These are phyloP conservation scores for Adansonia rubrostipa DNA, from an alignment of 441 rosid genomes.

Conservation along the genomic window DNA sequence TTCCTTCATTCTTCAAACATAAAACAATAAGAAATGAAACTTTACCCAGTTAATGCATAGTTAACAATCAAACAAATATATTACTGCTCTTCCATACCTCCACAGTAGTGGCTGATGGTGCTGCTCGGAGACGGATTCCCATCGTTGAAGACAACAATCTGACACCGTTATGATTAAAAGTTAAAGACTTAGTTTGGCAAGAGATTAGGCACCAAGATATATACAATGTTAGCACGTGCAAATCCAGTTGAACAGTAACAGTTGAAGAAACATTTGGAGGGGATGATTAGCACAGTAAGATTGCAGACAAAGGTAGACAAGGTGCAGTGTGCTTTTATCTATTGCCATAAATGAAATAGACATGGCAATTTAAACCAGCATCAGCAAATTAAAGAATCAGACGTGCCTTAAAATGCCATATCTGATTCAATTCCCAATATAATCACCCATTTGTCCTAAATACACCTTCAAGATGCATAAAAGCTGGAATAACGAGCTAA, in stretches of 20 bases:
- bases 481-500: background rate
- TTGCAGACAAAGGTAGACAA: conserved; percentile 2
- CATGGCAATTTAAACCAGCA: background rate
- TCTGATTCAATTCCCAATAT: background rate
- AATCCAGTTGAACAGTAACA: conserved; percentile 5
- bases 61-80: conserved; percentile 19
- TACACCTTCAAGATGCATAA: background rate
- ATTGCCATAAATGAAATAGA: background rate
- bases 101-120: conserved; percentile 65
- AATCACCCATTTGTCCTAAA: background rate
- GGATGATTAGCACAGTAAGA: background rate
- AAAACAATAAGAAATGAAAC: conserved; percentile 25
- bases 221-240: conserved; percentile 4
- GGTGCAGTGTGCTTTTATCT: background rate
- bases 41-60: conserved; percentile 4
- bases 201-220: background rate
- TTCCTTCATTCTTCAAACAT: conserved; percentile 52
- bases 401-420: conserved; percentile 1
- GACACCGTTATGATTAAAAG: conserved; percentile 20
- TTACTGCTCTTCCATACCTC: conserved; percentile 57
- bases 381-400: background rate
- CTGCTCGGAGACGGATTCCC: conserved; percentile 48
- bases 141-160: conserved; percentile 55
- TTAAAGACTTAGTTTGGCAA: background rate
- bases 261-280: background rate